Evolutionary conservation across 805 yeast genomes (phyloP), one percentile per base, ranked within the genome.

Genomic region (Candida sithepensis): DNA sequence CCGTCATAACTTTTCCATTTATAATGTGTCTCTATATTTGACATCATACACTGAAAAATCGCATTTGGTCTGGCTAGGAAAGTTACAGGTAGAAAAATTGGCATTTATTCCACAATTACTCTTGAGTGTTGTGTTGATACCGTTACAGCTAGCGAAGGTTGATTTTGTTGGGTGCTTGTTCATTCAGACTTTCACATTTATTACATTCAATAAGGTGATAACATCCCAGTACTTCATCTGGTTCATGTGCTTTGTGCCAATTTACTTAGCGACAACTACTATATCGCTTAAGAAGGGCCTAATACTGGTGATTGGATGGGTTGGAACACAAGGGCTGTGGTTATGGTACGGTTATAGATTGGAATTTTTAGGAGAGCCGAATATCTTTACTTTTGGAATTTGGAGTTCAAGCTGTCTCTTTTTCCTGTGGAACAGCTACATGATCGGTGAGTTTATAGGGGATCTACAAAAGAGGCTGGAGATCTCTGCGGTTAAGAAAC

Each of bases 191-290:
- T 77, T 85, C 57, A 73, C 82, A n/a, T 87, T 86, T 66, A 90
- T 86, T 16, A 71, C 88, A 1, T 85, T 78, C 66, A 86, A 86
- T 68, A 86, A 86, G 66, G 94, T 86, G 20, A 83, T 89, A 59
- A 94, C 99, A 0, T 88, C 97, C 1, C 99, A 94, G 69, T 94
- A 94, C 67, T 94, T 94, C 66, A 80, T 92, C 52, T 94, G 99
- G 99, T 94, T 85, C 60, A 68, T 94, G 56, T 86, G 90, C 13
- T 80, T 91, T 54, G 65, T 92, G 39, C 98, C 99, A 2, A 79
- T 87, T 46, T 84, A 71, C 57, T 62, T 89, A 7, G 71, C 83
- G 2, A 61, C 68, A 8, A 72, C 88, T 0, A 63, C 58, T 2
- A 53, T 75, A 3, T 47, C 65, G 1, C 48, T 68, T 0, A 51